Base-by-base conservation (phyloP, 306 rosid genomes). In the Quercus gilva region DNA sequence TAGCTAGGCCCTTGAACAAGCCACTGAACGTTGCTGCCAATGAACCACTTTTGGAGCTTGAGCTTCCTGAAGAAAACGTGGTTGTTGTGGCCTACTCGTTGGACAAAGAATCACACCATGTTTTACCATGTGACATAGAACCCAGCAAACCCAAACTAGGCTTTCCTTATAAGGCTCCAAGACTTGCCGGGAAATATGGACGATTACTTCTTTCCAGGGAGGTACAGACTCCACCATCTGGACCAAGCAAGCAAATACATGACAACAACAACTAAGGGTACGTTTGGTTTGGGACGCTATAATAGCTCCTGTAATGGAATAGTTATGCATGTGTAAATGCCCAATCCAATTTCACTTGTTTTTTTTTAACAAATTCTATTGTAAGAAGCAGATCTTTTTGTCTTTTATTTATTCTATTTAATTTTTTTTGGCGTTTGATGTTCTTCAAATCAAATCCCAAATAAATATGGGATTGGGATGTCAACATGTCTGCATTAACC, bases 191-290 rank as follows among this genome's bases (percentile, higher is more conserved):
- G 6, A 88, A 86, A 76, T 82, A 82, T 10, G 78, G 81, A 6
- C 23, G 90, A 0, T 26, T 91, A 80, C 17, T 89, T 26, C 94
- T 95, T 11, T 97, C 99, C 3, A 95, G 87, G 19, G 97, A 92
- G 7, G 51, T 6, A 9, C 1, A 5, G 1, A 77, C 78, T 8
- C 86, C 92, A 6, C 75, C 90, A 5, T 93, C 98, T 19, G 99
- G 80, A 55, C 99, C 99, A 69, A 88, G 97, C 93, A 73, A 58
- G 76, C 73, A 90, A 73, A 77, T 9, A 78, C 84, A 94, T 90
- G 11, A 33, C 71, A 0, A 3, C 0, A 33, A 33, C 25, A 65
- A 65, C 51, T 65, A 65, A 4, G 5, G 31, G 31, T 28, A 28
- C 31, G 0, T 28, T 28, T 28, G 31, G 31, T 28, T 28, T 28